phyloP scores from a whole-genome alignment of 768 basidiomycete species.

The Mycena vitilis region DNA sequence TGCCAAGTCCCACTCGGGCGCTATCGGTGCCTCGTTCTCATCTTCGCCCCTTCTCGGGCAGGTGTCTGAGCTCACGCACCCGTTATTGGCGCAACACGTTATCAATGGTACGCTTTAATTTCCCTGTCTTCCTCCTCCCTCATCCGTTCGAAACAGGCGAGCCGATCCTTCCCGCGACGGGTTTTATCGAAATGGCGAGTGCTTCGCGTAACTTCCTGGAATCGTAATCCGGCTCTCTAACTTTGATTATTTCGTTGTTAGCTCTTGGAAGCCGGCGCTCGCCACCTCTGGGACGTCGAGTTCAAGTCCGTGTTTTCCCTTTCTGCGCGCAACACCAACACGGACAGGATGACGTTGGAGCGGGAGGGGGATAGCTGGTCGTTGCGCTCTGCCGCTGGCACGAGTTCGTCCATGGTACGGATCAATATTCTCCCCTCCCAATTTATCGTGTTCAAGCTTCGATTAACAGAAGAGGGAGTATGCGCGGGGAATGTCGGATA shows the following conservation, averaged over 20 bases:
- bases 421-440: too few species aligned
- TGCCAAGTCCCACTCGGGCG: not conserved
- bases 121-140: not conserved
- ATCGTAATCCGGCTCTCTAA: too few species aligned
- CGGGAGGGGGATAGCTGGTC: not conserved
- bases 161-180: not conserved
- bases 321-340: too few species aligned
- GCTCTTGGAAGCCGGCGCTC: constrained; percentile 7
- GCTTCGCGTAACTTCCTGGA: not conserved
- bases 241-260: not conserved
- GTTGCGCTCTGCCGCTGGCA: too few species aligned
- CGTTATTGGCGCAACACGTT: not conserved
- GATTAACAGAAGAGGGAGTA: too few species aligned
- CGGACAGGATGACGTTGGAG: not conserved
- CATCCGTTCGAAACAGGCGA: not conserved
- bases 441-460: too few species aligned
- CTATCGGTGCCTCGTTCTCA: too few species aligned
- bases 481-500: constrained; percentile 18
- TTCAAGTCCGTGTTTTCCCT: not conserved
- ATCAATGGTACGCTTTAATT: not conserved
- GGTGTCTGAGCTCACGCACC: not conserved
- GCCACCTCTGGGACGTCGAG: constrained; percentile 3
- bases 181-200: constrained; percentile 16
- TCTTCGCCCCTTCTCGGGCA: too few species aligned
- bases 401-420: too few species aligned